Percentiles rank a stretch among this genome's conserved stretches.
phyloP scores from a whole-genome alignment of 305 asterid species.

The Rubia balearica region DNA sequence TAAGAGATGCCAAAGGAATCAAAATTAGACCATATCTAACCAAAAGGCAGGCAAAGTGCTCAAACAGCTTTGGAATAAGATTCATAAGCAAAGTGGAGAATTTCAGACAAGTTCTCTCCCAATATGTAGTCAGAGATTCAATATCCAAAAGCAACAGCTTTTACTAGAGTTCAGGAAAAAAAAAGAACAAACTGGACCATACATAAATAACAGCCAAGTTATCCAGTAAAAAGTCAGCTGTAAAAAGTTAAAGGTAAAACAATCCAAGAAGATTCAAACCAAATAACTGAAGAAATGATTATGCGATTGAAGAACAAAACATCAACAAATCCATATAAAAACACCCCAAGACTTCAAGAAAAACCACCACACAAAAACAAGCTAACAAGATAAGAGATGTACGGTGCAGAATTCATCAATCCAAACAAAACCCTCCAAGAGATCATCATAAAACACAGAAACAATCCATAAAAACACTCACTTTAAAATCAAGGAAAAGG shows the following conservation, averaged over 20 bases:
- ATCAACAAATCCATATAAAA: slow-evolving; percentile 8
- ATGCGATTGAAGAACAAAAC: slow-evolving; percentile 23
- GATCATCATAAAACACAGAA: slow-evolving; percentile 15
- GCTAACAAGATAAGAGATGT: slow-evolving; percentile 14
- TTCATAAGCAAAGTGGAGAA: slow-evolving; percentile 28
- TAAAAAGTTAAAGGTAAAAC: slow-evolving; percentile 3
- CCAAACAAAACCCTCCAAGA: slow-evolving; percentile 12
- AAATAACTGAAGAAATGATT: background rate
- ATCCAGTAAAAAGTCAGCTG: slow-evolving; percentile 9
- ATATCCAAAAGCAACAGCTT: slow-evolving; percentile 7
- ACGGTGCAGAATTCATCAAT: slow-evolving; percentile 13
- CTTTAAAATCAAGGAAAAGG: slow-evolving; percentile 2
- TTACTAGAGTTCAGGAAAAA: background rate
- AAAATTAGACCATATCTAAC: slow-evolving; percentile 18
- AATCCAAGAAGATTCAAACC: slow-evolving; percentile 8
- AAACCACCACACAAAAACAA: slow-evolving; percentile 7
- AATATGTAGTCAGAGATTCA: slow-evolving; percentile 18
- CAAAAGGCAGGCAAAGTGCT: slow-evolving; percentile 21
- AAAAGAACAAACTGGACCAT: slow-evolving; percentile 1
- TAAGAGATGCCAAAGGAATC: slow-evolving; percentile 37
- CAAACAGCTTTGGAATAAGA: slow-evolving; percentile 42
- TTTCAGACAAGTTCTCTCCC: slow-evolving; percentile 24
- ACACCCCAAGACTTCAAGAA: slow-evolving; percentile 2
- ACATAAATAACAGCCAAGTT: background rate
- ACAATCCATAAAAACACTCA: slow-evolving; percentile 11